phyloP scores from a whole-genome alignment of 352 stramenopile genomes.

The Globisporangium spiculum region DNA sequence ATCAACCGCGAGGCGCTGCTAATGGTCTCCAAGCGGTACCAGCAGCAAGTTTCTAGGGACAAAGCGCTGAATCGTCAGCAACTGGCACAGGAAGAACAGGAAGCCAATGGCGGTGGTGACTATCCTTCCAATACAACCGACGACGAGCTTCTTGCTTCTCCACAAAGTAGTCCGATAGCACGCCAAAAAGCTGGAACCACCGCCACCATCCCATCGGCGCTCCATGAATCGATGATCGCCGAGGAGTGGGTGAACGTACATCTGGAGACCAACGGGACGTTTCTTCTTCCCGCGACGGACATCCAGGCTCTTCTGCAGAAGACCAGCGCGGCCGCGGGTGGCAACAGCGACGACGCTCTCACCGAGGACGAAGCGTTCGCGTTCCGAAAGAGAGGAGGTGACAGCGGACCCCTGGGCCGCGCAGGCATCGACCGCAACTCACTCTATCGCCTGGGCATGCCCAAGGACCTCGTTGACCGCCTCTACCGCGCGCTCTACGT shows the following conservation, averaged over 20 bases:
- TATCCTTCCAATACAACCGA: neutral
- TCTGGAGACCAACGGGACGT: constrained; percentile 47
- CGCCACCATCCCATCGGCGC: constrained; percentile 25
- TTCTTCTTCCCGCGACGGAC: constrained; percentile 49
- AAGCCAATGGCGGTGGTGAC: neutral
- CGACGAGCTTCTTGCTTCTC: neutral
- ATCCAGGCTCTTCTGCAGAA: constrained; percentile 39
- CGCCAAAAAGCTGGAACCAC: constrained; percentile 12
- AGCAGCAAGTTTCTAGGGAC: constrained; percentile 13
- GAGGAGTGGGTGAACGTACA: constrained; percentile 84
- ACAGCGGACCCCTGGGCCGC: constrained; percentile 40
- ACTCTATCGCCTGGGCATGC: constrained; percentile 71
- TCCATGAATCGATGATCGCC: constrained; percentile 66
- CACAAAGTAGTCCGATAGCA: constrained; percentile 13
- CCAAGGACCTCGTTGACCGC: constrained; percentile 71
- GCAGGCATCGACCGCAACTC: constrained; percentile 73
- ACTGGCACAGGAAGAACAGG: neutral
- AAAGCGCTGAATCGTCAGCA: constrained; percentile 5
- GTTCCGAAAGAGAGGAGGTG: constrained; percentile 36
- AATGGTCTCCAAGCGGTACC: constrained; percentile 19
- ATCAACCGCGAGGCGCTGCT: constrained; percentile 58
- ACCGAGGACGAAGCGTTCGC: constrained; percentile 38
- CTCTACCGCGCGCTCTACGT: constrained; percentile 82
- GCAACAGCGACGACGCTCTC: constrained; percentile 33
- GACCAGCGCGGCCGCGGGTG: constrained; percentile 18